These are phyloP conservation scores for Pichia pseudocactophila DNA, from an alignment of 805 yeast genomes.

Conservation along the genomic window DNA sequence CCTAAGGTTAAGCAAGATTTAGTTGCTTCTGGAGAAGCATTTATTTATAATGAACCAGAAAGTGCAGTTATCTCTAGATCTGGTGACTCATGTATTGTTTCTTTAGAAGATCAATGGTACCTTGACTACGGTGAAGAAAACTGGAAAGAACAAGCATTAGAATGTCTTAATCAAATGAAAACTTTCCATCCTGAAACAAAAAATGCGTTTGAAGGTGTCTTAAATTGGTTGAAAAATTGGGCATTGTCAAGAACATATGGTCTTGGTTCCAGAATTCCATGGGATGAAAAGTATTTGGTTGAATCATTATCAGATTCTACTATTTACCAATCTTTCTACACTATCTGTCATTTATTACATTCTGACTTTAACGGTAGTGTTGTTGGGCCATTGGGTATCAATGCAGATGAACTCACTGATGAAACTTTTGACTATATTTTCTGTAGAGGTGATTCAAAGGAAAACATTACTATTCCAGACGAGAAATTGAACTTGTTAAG, in stretches of 20 bases:
- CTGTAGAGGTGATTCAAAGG: slow-evolving; percentile 42
- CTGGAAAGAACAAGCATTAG: slow-evolving; percentile 79
- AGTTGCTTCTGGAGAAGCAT: slow-evolving; percentile 69
- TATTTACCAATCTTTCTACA: slow-evolving; percentile 89
- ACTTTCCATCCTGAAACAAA: slow-evolving; percentile 76
- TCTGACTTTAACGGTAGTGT: slow-evolving; percentile 74
- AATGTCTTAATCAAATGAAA: slow-evolving; percentile 68
- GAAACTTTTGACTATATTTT: slow-evolving; percentile 91
- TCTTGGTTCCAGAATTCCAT: slow-evolving; percentile 88
- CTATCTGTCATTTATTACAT: slow-evolving; percentile 80
- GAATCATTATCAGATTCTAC: slow-evolving; percentile 96
- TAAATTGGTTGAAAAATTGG: slow-evolving; percentile 97
- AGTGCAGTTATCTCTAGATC: slow-evolving; percentile 83
- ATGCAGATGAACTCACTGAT: slow-evolving; percentile 80
- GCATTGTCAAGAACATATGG: slow-evolving; percentile 96
- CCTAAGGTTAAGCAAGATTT: slow-evolving; percentile 77
- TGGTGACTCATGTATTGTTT: slow-evolving; percentile 93
- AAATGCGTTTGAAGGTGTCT: slow-evolving; percentile 86
- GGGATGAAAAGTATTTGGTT: slow-evolving; percentile 91
- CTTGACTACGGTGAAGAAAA: slow-evolving; percentile 91
- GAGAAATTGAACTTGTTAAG: slow-evolving; percentile 65
- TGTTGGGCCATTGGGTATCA: slow-evolving; percentile 63
- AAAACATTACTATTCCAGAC: slow-evolving; percentile 52
- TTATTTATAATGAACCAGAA: slow-evolving; percentile 93
- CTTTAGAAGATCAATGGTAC: slow-evolving; percentile 98